Evolutionary conservation across 2,329 filamentous ascomycete genomes (phyloP), one percentile per base, ranked within the genome.

Genomic region (Chalaropsis thielavioides): DNA sequence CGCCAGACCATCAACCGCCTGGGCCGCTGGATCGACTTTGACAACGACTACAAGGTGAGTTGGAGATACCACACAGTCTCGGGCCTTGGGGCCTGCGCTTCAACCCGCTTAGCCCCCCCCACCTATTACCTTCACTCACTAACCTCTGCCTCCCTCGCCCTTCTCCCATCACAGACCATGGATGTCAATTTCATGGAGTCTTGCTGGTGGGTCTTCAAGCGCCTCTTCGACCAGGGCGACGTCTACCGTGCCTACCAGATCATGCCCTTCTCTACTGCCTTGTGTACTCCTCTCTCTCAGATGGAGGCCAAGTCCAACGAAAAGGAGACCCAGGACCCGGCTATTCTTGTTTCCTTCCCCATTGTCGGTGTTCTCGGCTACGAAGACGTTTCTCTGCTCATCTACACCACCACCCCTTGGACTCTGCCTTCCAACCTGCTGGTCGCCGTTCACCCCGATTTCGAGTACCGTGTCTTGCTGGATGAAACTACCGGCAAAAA

Each of bases 141-240:
- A 46, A 40, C 43, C 19, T 44, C 1, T 38, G 2, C 22, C 15
- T 15, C 63, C 24, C 11, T 44, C 17, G 31, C 24, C 22, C 46
- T 46, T 3, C 17, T 5, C 49, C 27, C 6, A 41, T 15, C 46
- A 8, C 69, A 84, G 82, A 88, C 86, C 10, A 89, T 90, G 85
- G 84, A 90, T 72, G 78, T 82, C 11, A 81, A 78, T 22, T 90
- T 88, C 74, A 90, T 90, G 87, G 87, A 90, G 76, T 84, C 84
- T 0, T 82, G 85, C 67, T 90, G 87, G 87, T 90, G 87, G 87
- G 84, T 89, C 22, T 89, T 89, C 76, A 88, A 87, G 74, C 81
- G 86, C 70, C 77, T 90, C 22, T 88, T 84, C 71, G 84, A 88
- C 69, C 89, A 89, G 73, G 84, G 81, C 63, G 76, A 83, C 59